Conservation (phyloP, 2,329 filamentous ascomycete species). For the Aureobasidium pullulans region DNA sequence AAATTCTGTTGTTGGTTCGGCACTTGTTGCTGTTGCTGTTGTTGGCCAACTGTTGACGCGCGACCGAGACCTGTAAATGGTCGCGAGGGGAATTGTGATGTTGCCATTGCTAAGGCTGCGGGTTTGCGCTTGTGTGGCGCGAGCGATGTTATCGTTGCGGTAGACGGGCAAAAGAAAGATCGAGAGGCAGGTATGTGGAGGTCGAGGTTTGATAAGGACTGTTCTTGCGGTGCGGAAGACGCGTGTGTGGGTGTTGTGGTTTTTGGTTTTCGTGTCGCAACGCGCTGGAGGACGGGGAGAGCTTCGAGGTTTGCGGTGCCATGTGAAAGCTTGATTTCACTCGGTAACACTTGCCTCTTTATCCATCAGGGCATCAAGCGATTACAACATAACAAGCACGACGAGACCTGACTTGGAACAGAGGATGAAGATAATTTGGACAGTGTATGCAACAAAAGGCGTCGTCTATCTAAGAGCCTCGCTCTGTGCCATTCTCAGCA, state of each 20-base stretch:
- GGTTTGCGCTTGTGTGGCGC: not conserved
- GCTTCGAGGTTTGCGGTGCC: not conserved
- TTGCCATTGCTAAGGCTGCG: constrained; percentile 38
- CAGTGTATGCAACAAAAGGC: too few relatives aligned
- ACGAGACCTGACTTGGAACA: too few relatives aligned
- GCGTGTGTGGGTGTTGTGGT: not conserved
- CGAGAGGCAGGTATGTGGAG: not conserved
- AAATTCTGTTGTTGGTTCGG: not conserved
- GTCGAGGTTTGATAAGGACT: not conserved
- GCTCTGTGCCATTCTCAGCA: not conserved
- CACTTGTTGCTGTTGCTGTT: constrained; percentile 13
- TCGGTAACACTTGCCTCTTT: not conserved
- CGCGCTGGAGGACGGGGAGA: not conserved
- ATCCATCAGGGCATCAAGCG: too few relatives aligned
- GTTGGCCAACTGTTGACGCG: constrained; percentile 19
- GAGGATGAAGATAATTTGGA: too few relatives aligned
- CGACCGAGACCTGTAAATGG: constrained; percentile 45
- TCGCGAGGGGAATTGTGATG: constrained; percentile 48
- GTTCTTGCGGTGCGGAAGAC: not conserved
- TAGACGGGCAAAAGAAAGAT: not conserved
- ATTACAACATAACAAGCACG: too few relatives aligned
- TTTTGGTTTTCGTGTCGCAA: constrained; percentile 3
- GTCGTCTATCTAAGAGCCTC: too few relatives aligned
- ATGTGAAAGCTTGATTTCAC: not conserved
- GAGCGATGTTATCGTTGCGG: not conserved